These are phyloP conservation scores for Exophiala viscosa DNA, from an alignment of 2,329 filamentous ascomycete species.

Conservation along the genomic window DNA sequence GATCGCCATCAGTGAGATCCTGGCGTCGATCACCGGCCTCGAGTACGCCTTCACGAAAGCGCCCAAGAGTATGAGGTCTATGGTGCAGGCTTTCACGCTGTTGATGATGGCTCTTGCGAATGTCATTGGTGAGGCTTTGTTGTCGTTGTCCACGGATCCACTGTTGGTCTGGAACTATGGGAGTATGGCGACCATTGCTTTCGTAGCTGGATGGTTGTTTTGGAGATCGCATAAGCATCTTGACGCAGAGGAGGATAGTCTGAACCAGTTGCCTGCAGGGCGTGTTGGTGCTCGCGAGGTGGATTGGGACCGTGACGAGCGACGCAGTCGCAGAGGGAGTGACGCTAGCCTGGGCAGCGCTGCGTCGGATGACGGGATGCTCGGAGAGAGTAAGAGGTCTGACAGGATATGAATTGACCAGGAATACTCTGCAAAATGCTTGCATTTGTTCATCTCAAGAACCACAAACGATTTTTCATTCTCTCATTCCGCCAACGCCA, in stretches of 20 bases:
- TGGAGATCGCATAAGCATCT: conserved; percentile 64
- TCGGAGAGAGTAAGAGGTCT: no score
- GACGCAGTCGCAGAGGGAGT: neutral
- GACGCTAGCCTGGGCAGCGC: neutral
- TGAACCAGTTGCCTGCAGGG: conserved; percentile 47
- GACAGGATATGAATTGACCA: no score
- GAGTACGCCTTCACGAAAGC: conserved; percentile 74
- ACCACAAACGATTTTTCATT: no score
- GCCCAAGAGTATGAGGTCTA: conserved; percentile 56
- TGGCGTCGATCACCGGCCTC: conserved; percentile 63
- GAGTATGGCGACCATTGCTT: conserved; percentile 59
- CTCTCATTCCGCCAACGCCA: no score
- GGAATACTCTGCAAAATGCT: no score
- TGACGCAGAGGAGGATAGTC: conserved; percentile 63
- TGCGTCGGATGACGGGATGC: no score
- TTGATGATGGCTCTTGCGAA: neutral
- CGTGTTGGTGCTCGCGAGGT: neutral
- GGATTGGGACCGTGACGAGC: neutral
- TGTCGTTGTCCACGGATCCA: conserved; percentile 59
- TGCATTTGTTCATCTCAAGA: no score
- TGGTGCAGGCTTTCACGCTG: conserved; percentile 3
- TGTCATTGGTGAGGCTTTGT: conserved; percentile 63
- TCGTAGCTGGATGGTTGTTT: conserved; percentile 54
- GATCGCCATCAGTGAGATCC: conserved; percentile 55
- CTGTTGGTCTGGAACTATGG: conserved; percentile 69